Percentiles rank a stretch among this genome's conserved stretches.
phyloP scores from a whole-genome alignment of 192 early-diverging fungal species.

The Coemansia sp. region DNA sequence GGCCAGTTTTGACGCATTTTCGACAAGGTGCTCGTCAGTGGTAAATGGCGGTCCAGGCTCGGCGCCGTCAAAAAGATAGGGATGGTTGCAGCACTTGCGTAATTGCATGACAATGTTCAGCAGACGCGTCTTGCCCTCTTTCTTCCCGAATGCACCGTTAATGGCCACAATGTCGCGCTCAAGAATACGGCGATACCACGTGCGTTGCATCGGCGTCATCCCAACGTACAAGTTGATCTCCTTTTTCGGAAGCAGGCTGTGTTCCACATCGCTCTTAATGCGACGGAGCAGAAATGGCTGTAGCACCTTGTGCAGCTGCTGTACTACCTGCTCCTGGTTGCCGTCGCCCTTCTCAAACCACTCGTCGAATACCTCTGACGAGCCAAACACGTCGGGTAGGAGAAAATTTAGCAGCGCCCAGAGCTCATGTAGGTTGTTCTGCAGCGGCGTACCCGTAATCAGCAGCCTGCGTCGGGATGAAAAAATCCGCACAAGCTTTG shows the following conservation, averaged over 20 bases:
- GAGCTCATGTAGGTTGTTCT: conserved; percentile 98
- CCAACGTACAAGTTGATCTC: conserved; percentile 90
- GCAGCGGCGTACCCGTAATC: conserved; percentile 93
- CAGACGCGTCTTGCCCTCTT: conserved; percentile 85
- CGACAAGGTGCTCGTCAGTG: conserved; percentile 92
- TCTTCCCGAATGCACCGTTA: conserved; percentile 78
- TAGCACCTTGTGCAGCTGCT: conserved; percentile 67
- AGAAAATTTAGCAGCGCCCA: conserved; percentile 98
- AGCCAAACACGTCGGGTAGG: conserved; percentile 94
- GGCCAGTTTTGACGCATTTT: conserved; percentile 92
- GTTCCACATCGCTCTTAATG: conserved; percentile 94
- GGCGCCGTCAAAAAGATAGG: conserved; percentile 86
- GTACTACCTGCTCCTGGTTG: conserved; percentile 62
- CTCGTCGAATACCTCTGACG: conserved; percentile 88
- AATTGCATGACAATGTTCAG: conserved; percentile 96
- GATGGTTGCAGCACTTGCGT: conserved; percentile 89
- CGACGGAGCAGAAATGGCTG: conserved; percentile 81
- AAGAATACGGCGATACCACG: conserved; percentile 92
- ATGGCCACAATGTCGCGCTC: conserved; percentile 97
- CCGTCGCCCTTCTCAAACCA: conserved; percentile 74
- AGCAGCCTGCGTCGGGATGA: conserved; percentile 83
- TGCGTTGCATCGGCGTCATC: conserved; percentile 90
- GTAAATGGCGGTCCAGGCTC: conserved; percentile 96
- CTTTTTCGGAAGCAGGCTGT: conserved; percentile 92
- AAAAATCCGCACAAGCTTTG: conserved; percentile 91